Base-by-base conservation (phyloP, 768 basidiomycete species). In the Melanogaster broomeanus region DNA sequence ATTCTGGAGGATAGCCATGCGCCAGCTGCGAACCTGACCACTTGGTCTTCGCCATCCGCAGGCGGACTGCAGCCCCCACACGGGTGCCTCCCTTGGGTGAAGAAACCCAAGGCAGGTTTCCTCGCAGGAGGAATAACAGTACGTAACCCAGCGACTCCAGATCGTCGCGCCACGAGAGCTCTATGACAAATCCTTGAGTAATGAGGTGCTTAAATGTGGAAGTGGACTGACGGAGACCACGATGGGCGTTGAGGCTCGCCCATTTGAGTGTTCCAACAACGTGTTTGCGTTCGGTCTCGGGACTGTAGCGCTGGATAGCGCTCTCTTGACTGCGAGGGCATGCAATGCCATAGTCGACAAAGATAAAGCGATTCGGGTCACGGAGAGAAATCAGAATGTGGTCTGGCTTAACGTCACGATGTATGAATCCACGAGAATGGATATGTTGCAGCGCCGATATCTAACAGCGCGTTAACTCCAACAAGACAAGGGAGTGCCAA, bases 391-490 rank as follows among this genome's bases (percentile, higher is more conserved):
- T 57, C 47, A 71, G 64, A 21, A 74, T 60, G 57, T 74, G 73
- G 4, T 60, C 64, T 9, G 71, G 71, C 41, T 72, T 71, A 53
- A 74, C 67, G 50, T 73, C 72, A 27, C 72, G 64, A 59, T 73
- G 72, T 22, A 70, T 61, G 10, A 72, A 65, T 18, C 61, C 62
- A n/a, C 27, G 21, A 7, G 37, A 44, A 15, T 45, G 43, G 4
- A 51, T 28, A n/a, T 39, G 43, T 13, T 44, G 21, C 13, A 44
- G 25, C 18, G 30, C 35, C 15, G 34, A 28, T 28, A 28, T 28
- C 28, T 28, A 28, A 28, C 8, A 11, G 28, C 28, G 6, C 2
- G 28, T 28, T 28, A 28, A 28, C 35, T n/a, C n/a, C n/a, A n/a
- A n/a, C 9, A n/a, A 6, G 9, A 38, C 15, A 11, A 28, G 28